phyloP scores from a whole-genome alignment of 164 flowering plant genomes.

The Vitis vinifera region ASM3070453v1 NC_081805.1:12395001-12395500 shows the following conservation, averaged over 20 bases:
- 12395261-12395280: not conserved
- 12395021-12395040: not conserved
- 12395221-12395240: no score
- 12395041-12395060: constrained; percentile 17
- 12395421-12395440: not conserved
- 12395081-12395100: constrained; percentile 15
- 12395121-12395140: not conserved
- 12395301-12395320: not conserved
- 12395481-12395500: no score
- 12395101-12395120: not conserved
- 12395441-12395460: not conserved
- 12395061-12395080: constrained; percentile 18
- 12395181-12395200: not conserved
- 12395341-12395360: constrained; percentile 1
- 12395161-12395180: not conserved
- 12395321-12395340: not conserved
- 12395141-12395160: not conserved
- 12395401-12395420: not conserved
- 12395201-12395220: constrained; percentile 1
- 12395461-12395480: not conserved
- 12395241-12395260: no score
- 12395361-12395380: not conserved
- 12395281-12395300: constrained; percentile 2
- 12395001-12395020: no score
- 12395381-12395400: constrained; percentile 7